Base-by-base conservation (phyloP, 148 eudicot genomes). In the Silene latifolia region DNA sequence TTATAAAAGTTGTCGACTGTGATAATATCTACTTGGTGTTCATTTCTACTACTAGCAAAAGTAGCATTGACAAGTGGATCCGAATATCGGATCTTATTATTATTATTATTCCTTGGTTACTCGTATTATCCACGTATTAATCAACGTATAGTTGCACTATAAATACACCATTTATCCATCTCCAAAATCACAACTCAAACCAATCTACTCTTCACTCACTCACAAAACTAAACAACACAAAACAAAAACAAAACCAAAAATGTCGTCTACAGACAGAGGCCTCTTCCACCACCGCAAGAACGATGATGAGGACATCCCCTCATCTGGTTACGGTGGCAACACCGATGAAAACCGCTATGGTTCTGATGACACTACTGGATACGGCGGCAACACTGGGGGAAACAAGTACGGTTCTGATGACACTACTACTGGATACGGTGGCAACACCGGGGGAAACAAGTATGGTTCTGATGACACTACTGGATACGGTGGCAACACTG, bases 221-320 rank as follows among this genome's bases (percentile, higher is more conserved):
- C n/a, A n/a, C n/a, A n/a, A n/a, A 44, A 44, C 10, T 18, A 10
- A 66, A 18, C 25, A 25, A 67, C 7, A 23, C 66, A 61, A 66
- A 65, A 53, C 15, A 48, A 48, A 48, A 51, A 3, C 35, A 32
- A 32, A 0, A 51, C 56, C 56, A 12, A 51, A 51, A 51, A 51
- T 51, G 56, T 48, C 53, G 51, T 47, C 61, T 7, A n/a, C 21
- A 5, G 76, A 64, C 15, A 72, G 71, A 19, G 78, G 78, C 9
- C 71, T 80, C 53, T 80, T 80, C 79, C 29, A 63, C 78, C 79
- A 72, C 82, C 67, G 62, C 73, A 76, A 70, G 72, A 71, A 80
- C 48, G 69, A 47, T 68, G 79, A 79, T 15, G 78, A 77, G 5
- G 76, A 78, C 18, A 54, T 7, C 4, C 44, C 75, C 27, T 72